Evolutionary conservation across 1,284 basidiomycete species (phyloP).

Genomic region (Heliocybe sulcata): DNA sequence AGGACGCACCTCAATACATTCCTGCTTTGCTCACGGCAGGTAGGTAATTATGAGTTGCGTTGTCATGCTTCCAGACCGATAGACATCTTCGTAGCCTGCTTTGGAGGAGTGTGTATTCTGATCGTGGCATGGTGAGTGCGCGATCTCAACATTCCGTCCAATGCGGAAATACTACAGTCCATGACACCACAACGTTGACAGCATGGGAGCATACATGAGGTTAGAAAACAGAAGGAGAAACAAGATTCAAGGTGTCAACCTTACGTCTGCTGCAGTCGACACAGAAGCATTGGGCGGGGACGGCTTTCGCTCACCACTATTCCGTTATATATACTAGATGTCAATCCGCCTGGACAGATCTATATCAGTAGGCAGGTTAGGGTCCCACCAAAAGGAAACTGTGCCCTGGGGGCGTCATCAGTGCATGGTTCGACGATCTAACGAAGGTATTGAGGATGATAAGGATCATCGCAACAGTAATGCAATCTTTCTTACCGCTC

Average conservation of each 20-base stretch:
- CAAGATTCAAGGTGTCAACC: constrained; percentile 31
- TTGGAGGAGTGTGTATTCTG: constrained; percentile 33
- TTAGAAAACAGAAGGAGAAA: constrained; percentile 34
- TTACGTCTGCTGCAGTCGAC: constrained; percentile 34
- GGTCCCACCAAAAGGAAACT: not conserved
- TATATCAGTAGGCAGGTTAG: not conserved
- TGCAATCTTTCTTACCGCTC: not conserved
- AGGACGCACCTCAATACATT: constrained; percentile 31
- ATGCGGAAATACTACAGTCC: not conserved
- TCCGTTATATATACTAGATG: constrained; percentile 39
- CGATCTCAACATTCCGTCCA: not conserved
- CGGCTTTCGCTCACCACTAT: constrained; percentile 32
- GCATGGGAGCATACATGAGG: constrained; percentile 2
- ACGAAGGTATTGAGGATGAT: not conserved
- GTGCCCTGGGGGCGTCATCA: not conserved
- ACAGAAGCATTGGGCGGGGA: constrained; percentile 30
- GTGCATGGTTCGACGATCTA: not conserved
- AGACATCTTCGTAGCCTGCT: constrained; percentile 22
- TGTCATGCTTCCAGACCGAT: not conserved
- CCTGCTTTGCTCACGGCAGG: not conserved
- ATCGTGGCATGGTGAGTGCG: constrained; percentile 25
- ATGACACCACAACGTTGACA: not conserved
- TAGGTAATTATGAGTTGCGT: not conserved
- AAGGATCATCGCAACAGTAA: not conserved
- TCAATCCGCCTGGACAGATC: not conserved